Percentiles rank a stretch among this genome's conserved stretches.
Conservation (phyloP, 345 rosid species). For the Mercurialis annua region DNA sequence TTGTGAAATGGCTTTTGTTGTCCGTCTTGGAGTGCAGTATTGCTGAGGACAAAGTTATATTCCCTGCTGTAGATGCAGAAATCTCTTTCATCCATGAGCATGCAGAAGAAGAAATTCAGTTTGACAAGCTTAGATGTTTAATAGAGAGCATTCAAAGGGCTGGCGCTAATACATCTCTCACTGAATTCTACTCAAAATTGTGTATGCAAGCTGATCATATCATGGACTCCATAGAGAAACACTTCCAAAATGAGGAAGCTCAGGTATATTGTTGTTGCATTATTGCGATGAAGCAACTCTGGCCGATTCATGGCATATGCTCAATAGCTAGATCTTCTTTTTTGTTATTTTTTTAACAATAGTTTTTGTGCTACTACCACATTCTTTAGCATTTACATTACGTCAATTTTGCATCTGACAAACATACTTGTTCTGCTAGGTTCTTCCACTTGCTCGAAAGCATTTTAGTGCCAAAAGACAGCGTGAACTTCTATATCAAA, state of each 20-base stretch:
- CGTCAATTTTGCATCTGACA: background rate
- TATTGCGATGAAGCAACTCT: background rate
- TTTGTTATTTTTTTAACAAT: constrained; percentile 4
- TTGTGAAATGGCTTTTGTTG: constrained; percentile 18
- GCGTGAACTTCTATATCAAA: constrained; percentile 58
- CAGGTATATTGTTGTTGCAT: constrained; percentile 34
- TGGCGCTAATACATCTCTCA: constrained; percentile 41
- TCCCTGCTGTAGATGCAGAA: constrained; percentile 62
- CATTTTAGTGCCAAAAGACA: constrained; percentile 52
- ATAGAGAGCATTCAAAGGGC: constrained; percentile 49
- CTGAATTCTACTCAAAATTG: constrained; percentile 46
- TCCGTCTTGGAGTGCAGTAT: constrained; percentile 42
- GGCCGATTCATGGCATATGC: constrained; percentile 1
- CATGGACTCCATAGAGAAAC: constrained; percentile 51
- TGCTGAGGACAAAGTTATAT: constrained; percentile 61
- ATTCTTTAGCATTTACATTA: background rate
- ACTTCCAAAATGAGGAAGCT: constrained; percentile 54
- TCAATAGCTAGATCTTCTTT: background rate
- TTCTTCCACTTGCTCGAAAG: constrained; percentile 60
- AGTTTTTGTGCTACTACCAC: background rate
- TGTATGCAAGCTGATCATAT: constrained; percentile 53
- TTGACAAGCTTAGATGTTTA: constrained; percentile 49
- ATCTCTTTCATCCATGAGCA: constrained; percentile 57
- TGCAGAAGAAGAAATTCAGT: constrained; percentile 52
- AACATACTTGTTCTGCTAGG: constrained; percentile 29